phyloP scores from a whole-genome alignment of 495 filamentous ascomycete species.

The Trichocladium antarcticum region DNA sequence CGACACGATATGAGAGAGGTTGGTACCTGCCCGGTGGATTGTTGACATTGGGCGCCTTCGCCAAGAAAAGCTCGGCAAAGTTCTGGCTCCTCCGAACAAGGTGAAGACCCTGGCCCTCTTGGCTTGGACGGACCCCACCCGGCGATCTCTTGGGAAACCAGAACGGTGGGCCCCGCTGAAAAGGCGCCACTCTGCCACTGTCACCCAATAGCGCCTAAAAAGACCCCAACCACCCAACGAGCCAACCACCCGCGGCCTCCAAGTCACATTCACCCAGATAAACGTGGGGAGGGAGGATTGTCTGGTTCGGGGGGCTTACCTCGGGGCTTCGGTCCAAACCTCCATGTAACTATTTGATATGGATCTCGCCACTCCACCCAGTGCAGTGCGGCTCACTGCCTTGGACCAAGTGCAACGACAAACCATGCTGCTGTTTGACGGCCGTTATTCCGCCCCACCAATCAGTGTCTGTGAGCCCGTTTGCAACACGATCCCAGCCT shows the following conservation, averaged over 20 bases:
- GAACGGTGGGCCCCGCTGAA: background rate
- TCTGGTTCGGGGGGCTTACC: too few species aligned
- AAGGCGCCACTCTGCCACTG: background rate
- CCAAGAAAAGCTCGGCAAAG: conserved; percentile 5
- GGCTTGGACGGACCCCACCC: background rate
- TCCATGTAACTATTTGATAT: too few species aligned
- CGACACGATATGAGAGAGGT: background rate
- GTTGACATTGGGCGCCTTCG: conserved; percentile 15
- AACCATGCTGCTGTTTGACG: too few species aligned
- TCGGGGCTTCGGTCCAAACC: too few species aligned
- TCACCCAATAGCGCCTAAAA: too few species aligned
- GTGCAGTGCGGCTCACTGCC: too few species aligned
- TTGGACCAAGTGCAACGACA: too few species aligned
- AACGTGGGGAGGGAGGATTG: background rate
- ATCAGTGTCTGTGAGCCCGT: background rate
- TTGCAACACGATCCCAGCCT: background rate
- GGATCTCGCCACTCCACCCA: too few species aligned
- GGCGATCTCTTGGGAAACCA: conserved; percentile 10
- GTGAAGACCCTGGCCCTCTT: background rate
- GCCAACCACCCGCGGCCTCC: background rate
- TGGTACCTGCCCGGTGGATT: conserved; percentile 1
- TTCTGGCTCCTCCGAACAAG: background rate
- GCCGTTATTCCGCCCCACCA: too few species aligned
- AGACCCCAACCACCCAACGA: conserved; percentile 5
- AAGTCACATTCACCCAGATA: background rate